Base-by-base conservation (phyloP, 208 protist genomes). In the Trichomonas vaginalis region DNA sequence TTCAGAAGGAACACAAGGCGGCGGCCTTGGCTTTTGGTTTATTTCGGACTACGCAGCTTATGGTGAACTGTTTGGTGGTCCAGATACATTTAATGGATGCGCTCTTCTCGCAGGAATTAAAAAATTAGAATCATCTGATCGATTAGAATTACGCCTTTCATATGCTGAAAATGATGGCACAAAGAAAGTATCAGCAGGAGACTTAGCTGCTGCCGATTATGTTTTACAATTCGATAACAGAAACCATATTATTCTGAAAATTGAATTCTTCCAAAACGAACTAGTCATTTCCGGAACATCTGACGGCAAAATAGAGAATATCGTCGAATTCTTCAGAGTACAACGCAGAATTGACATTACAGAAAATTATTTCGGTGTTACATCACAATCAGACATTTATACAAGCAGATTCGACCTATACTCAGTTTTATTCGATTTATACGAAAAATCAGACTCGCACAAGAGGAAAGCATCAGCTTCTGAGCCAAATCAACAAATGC, bases 11-110 rank as follows among this genome's bases (percentile, higher is more conserved):
- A 90, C 82, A 23, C n/a, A 37, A 8, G 82, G 82, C 15, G 82
- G 82, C n/a, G 82, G 82, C 46, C 35, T 90, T 90, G 82, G 82
- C 48, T 35, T 90, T 1, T 90, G 82, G 82, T 90, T 90, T 90
- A n/a, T 90, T 48, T 27, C 35, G 3, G 42, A 46, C 21, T 90
- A 48, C 23, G 82, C n/a, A 23, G 82, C 82, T 8, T 35, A 0
- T 35, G 82, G 82, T 10, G 6, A 17, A 46, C 37, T 90, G 4
- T 37, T 45, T 90, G 82, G 82, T 48, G 82, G 82, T 46, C 82
- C 82, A n/a, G 0, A 10, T 1, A 90, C 4, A 10, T 90, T 90
- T 40, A 90, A 90, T 6, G 82, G 82, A n/a, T 48, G 46, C 8
- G 82, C n/a, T 90, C 0, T 90, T n/a, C 15, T 48, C 9, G 82